A percentile compares a stretch with the other conserved stretches of the same genome.
These are phyloP conservation scores for Andrographis paniculata DNA, from an alignment of 305 asterid species.

Conservation along the genomic window DNA sequence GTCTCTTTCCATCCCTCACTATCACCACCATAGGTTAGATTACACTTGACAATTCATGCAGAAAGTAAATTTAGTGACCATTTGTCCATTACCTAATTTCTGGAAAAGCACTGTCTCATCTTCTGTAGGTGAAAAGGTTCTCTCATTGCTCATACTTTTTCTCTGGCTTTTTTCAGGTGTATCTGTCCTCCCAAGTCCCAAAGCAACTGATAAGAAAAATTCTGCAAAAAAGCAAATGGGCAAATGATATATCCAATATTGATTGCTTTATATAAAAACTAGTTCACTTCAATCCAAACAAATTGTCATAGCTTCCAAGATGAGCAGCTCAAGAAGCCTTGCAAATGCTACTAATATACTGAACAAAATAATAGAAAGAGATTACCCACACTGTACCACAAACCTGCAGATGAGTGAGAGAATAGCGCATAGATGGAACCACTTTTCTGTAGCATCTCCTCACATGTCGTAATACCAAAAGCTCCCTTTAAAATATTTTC, in stretches of 20 bases:
- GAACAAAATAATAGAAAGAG: conserved; percentile 13
- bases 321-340: conserved; percentile 3
- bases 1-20: neutral
- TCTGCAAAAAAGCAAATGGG: conserved; percentile 38
- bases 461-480: conserved; percentile 71
- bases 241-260: neutral
- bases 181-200: conserved; percentile 89
- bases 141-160: conserved; percentile 88
- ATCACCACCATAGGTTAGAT: conserved; percentile 1
- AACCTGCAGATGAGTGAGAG: conserved; percentile 89
- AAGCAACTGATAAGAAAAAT: conserved; percentile 78
- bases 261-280: neutral
- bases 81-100: conserved; percentile 54
- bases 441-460: conserved; percentile 76
- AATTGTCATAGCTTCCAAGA: neutral
- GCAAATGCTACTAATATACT: too few species aligned
- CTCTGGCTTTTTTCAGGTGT: conserved; percentile 54
- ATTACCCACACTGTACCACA: conserved; percentile 13
- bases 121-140: conserved; percentile 81
- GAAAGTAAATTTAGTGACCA: neutral
- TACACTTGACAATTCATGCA: neutral
- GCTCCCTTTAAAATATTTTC: conserved; percentile 75
- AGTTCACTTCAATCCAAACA: conserved; percentile 10
- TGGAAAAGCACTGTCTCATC: conserved; percentile 48
- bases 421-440: conserved; percentile 69